A percentile compares a stretch with the other conserved stretches of the same genome.
Conservation (phyloP, 1,284 basidiomycete species). For the Trichosporon sp. region DNA sequence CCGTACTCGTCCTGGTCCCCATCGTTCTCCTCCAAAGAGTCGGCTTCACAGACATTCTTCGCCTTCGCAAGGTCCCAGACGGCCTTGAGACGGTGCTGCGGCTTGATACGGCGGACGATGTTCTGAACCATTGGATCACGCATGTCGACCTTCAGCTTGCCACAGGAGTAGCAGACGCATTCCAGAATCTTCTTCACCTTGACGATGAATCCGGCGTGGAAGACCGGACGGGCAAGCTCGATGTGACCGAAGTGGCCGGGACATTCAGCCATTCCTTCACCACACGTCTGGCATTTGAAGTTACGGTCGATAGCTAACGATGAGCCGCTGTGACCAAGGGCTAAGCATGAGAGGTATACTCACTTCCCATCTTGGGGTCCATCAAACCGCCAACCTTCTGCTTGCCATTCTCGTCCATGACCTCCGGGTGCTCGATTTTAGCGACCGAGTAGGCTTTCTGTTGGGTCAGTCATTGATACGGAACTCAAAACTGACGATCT, state of each 20-base stretch:
- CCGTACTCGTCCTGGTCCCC: conserved; percentile 42
- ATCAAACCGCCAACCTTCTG: conserved; percentile 89
- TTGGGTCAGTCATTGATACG: background rate
- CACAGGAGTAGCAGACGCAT: conserved; percentile 97
- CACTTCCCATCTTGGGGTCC: conserved; percentile 92
- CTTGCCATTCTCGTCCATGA: conserved; percentile 91
- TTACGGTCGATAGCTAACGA: conserved; percentile 80
- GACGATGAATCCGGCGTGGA: conserved; percentile 94
- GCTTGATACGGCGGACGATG: conserved; percentile 76
- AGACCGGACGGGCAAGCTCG: conserved; percentile 91
- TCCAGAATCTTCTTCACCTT: conserved; percentile 99
- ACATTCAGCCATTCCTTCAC: conserved; percentile 96
- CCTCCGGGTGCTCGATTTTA: conserved; percentile 96
- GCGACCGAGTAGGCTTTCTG: conserved; percentile 97
- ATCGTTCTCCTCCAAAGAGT: conserved; percentile 57
- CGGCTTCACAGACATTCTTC: conserved; percentile 78
- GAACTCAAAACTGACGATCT: conserved; percentile 69
- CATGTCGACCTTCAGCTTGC: conserved; percentile 92
- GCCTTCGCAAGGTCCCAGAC: conserved; percentile 64
- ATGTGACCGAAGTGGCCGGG: conserved; percentile 99
- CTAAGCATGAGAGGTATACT: conserved; percentile 21
- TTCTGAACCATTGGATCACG: conserved; percentile 75
- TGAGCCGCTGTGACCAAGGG: conserved; percentile 22
- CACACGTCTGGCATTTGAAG: conserved; percentile 99
- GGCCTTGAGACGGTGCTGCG: conserved; percentile 78